These are phyloP conservation scores for Aegilops longissima DNA, from an alignment of 176 grass and related monocot species.

Conservation along the genomic window DNA sequence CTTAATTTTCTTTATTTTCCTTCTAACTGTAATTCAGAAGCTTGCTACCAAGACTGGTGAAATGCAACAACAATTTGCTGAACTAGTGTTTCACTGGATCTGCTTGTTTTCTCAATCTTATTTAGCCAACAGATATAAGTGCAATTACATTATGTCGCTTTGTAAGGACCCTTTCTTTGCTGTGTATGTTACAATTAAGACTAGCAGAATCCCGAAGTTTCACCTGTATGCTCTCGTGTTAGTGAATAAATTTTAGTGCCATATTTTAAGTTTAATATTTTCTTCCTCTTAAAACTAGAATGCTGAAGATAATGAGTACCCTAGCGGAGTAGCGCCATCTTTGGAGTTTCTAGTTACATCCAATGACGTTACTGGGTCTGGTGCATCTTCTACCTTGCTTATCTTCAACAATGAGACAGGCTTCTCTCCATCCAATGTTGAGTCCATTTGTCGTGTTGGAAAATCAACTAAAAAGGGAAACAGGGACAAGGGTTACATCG, in stretches of 20 bases:
- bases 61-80: background rate
- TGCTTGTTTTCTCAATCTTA: background rate
- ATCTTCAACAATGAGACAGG: constrained; percentile 70
- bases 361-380: constrained; percentile 55
- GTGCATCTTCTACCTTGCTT: constrained; percentile 51
- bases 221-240: background rate
- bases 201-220: background rate
- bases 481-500: constrained; percentile 51
- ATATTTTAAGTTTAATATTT: background rate
- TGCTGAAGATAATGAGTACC: constrained; percentile 71
- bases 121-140: background rate
- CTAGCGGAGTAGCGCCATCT: constrained; percentile 35
- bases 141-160: background rate
- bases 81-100: background rate
- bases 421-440: constrained; percentile 53
- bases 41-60: background rate
- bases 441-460: constrained; percentile 57
- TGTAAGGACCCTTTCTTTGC: background rate
- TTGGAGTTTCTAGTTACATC: constrained; percentile 61
- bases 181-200: background rate
- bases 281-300: constrained; percentile 39
- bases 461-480: constrained; percentile 65
- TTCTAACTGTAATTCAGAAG: background rate
- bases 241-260: background rate
- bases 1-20: background rate